Evolutionary conservation across 2,329 filamentous ascomycete genomes (phyloP).

Genomic region (Trichoderma sp.): DNA sequence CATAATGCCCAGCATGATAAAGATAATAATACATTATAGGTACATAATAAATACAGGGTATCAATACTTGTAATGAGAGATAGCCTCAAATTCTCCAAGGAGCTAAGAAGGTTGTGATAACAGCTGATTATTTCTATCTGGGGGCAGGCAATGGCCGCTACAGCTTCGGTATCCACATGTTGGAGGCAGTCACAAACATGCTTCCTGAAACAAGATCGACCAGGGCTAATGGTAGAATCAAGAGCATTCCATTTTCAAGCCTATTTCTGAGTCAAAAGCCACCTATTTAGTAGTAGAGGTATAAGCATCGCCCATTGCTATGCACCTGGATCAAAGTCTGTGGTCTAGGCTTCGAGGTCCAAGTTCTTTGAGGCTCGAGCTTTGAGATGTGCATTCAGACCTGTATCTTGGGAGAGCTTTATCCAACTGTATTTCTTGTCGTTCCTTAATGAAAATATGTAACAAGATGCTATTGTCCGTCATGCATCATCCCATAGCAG

Average conservation of each 20-base stretch:
- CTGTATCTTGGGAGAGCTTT: neutral
- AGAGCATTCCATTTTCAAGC: fast-evolving
- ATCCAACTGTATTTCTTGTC: neutral
- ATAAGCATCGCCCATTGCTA: no score
- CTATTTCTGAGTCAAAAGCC: neutral
- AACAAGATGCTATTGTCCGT: neutral
- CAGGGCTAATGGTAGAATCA: neutral
- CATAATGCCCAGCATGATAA: neutral
- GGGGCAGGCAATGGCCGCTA: neutral
- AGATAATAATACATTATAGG: neutral
- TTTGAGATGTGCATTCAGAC: neutral
- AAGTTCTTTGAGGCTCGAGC: neutral
- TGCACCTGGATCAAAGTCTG: no score
- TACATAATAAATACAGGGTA: neutral
- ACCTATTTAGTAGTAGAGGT: neutral
- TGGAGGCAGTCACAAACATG: neutral
- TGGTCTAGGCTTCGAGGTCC: neutral
- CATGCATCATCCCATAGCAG: neutral
- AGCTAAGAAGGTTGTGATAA: neutral
- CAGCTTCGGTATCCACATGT: neutral
- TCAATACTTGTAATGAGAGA: neutral
- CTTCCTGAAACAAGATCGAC: neutral
- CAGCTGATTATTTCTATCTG: no score
- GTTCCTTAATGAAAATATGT: neutral
- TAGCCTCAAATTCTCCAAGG: neutral